A percentile compares a stretch with the other conserved stretches of the same genome.
Conservation (phyloP, 2,329 filamentous ascomycete genomes). For the Pseudocercospora macadamiae region DNA sequence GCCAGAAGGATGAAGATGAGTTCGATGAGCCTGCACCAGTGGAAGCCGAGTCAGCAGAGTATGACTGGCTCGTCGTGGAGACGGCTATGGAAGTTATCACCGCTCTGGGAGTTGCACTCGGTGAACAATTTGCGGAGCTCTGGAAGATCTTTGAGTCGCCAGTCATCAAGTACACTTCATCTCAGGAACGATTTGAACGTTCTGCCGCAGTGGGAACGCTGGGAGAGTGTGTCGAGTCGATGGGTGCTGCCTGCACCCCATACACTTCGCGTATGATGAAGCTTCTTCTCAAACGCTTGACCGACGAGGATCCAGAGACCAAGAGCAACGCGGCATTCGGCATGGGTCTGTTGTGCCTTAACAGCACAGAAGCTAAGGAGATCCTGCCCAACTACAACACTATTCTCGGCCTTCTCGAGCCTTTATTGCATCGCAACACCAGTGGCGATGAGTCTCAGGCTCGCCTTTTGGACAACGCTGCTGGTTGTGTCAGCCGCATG, state of each 20-base stretch:
- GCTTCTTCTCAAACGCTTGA: slow-evolving; percentile 80
- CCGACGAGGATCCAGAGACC: slow-evolving; percentile 86
- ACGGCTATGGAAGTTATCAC: slow-evolving; percentile 90
- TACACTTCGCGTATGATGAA: slow-evolving; percentile 78
- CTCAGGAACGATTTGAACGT: slow-evolving; percentile 83
- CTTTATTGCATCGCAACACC: slow-evolving; percentile 63
- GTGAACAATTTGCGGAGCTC: slow-evolving; percentile 77
- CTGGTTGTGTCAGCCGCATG: slow-evolving; percentile 88
- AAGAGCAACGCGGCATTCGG: slow-evolving; percentile 96
- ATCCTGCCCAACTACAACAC: slow-evolving; percentile 74
- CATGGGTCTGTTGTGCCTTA: slow-evolving; percentile 79
- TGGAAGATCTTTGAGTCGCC: slow-evolving; percentile 97
- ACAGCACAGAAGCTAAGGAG: slow-evolving; percentile 73
- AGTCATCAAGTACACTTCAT: slow-evolving; percentile 83
- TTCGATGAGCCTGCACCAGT: slow-evolving; percentile 74
- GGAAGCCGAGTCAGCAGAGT: slow-evolving; percentile 80
- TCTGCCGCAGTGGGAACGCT: slow-evolving; percentile 89
- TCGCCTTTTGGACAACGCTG: slow-evolving; percentile 88
- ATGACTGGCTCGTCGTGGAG: slow-evolving; percentile 96
- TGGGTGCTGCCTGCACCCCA: slow-evolving; percentile 78
- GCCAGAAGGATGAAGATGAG: slow-evolving; percentile 85
- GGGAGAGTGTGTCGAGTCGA: slow-evolving; percentile 85
- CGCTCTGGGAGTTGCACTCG: slow-evolving; percentile 80
- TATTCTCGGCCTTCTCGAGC: slow-evolving; percentile 84
- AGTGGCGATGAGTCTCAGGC: slow-evolving; percentile 64